phyloP scores from a whole-genome alignment of 129 eudicot species.

The Helianthus tuberosus region DNA sequence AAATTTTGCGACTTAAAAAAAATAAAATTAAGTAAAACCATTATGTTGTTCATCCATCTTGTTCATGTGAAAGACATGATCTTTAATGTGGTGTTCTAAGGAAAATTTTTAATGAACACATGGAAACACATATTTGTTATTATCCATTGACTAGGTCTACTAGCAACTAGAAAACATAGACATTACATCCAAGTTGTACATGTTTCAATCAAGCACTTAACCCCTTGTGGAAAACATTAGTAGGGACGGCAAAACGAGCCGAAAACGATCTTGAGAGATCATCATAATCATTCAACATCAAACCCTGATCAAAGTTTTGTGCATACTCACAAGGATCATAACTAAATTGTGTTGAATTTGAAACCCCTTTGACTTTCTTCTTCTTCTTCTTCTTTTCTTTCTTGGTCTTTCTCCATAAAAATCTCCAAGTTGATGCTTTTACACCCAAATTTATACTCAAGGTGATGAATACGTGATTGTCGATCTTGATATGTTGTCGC shows the following conservation, averaged over 20 bases:
- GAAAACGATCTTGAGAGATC: slow-evolving; percentile 65
- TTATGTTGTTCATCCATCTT: background rate
- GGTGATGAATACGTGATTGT: slow-evolving; percentile 28
- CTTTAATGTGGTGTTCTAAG: background rate
- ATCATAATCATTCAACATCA: slow-evolving; percentile 40
- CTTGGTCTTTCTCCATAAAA: slow-evolving; percentile 50
- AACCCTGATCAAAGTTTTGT: slow-evolving; percentile 69
- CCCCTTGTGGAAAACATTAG: slow-evolving; percentile 15
- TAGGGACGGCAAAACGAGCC: slow-evolving; percentile 77
- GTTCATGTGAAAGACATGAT: background rate
- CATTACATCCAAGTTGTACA: slow-evolving; percentile 26
- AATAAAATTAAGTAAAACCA: background rate
- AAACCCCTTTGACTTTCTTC: slow-evolving; percentile 28
- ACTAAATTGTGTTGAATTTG: slow-evolving; percentile 43
- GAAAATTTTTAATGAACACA: background rate
- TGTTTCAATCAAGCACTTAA: slow-evolving; percentile 28
- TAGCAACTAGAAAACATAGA: slow-evolving; percentile 3
- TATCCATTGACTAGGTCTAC: slow-evolving; percentile 16
- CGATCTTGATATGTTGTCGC: slow-evolving; percentile 28
- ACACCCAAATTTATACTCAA: slow-evolving; percentile 23
- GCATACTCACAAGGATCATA: slow-evolving; percentile 70
- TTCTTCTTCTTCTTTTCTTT: slow-evolving; percentile 17
- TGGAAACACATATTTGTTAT: slow-evolving; percentile 15
- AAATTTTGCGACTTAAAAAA: background rate
- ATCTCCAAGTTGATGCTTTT: slow-evolving; percentile 43